Conservation (phyloP, 768 basidiomycete species). For the Amanita fuliginea region DNA sequence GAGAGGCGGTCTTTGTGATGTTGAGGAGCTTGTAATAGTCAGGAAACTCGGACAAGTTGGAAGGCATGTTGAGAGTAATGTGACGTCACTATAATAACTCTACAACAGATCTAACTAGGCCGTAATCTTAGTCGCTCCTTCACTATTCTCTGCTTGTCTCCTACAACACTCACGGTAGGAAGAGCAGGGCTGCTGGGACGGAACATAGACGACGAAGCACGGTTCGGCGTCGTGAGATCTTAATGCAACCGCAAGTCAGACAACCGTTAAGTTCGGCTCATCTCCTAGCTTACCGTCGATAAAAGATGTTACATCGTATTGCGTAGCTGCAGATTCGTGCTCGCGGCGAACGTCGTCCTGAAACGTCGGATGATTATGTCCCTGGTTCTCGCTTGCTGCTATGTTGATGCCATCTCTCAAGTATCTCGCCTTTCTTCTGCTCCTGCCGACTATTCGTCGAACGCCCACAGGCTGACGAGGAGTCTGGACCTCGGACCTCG, state of each 20-base stretch:
- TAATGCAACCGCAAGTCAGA: constrained; percentile 5
- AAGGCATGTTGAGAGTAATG: neutral
- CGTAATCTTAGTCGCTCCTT: constrained; percentile 11
- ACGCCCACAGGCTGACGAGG: neutral
- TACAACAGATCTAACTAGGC: neutral
- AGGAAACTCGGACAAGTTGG: constrained; percentile 63
- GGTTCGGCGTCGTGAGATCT: constrained; percentile 3
- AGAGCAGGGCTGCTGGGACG: neutral
- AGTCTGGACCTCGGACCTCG: constrained; percentile 14
- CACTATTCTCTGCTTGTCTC: neutral
- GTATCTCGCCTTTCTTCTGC: constrained; percentile 8
- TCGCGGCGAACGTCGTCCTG: neutral
- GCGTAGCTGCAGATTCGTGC: neutral
- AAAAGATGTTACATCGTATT: constrained; percentile 66
- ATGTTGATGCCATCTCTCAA: neutral
- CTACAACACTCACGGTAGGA: neutral
- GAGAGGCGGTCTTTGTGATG: constrained; percentile 43
- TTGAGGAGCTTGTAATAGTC: constrained; percentile 68
- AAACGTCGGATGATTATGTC: neutral
- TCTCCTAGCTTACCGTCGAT: constrained; percentile 31
- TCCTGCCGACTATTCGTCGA: neutral
- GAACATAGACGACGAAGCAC: neutral
- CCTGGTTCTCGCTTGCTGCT: neutral
- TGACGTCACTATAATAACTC: constrained; percentile 16
- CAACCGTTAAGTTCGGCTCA: constrained; percentile 1